Evolutionary conservation across 2,329 filamentous ascomycete genomes (phyloP), one percentile per base, ranked within the genome.

Genomic region (Tolypocladium inflatum): DNA sequence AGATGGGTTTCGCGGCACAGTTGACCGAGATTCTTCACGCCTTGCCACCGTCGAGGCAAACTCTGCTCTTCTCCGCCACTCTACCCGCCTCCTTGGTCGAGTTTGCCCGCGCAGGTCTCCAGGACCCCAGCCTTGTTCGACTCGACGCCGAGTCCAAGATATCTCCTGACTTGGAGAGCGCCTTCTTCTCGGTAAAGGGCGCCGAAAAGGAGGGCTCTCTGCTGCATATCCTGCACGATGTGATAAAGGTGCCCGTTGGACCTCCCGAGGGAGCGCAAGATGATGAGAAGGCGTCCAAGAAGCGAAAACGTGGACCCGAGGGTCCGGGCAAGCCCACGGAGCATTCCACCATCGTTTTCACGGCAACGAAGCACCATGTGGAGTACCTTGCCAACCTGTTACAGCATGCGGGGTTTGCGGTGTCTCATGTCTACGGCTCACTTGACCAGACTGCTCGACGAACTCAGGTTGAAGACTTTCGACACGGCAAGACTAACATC

Each of bases 1-100:
- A 99, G 70, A 97, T 99, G 93, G 95, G 94, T 65, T 99, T 99
- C 70, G 91, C 92, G 5, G 86, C 90, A 4, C 94, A 99, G 69
- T 78, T 99, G 64, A 88, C 89, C 1, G 94, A 99, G 70, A 97
- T 97, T 78, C 77, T 99, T 55, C 86, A 96, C 68, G 89, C 91
- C 0, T 77, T 99, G 19, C 94, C 95, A 1, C 78, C 84, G 0
- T 89, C 87, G 30, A 83, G 95, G 59, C 94, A 99, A 70, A 99
- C 92, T 3, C 77, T 97, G 9, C 80, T 99, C 2, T 99, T 99
- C 73, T 99, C 94, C 39, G 94, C 94, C 0, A 99, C 94, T 0
- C 78, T 99, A 23, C 94, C 94, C 1, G 93, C 93, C 58, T 96
- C 91, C 0, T 79, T 99, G 38, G 94, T 97, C 8, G 95, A 99